These are phyloP conservation scores for Corymbia calophylla DNA, from an alignment of 441 rosid genomes.

Conservation along the genomic window DNA sequence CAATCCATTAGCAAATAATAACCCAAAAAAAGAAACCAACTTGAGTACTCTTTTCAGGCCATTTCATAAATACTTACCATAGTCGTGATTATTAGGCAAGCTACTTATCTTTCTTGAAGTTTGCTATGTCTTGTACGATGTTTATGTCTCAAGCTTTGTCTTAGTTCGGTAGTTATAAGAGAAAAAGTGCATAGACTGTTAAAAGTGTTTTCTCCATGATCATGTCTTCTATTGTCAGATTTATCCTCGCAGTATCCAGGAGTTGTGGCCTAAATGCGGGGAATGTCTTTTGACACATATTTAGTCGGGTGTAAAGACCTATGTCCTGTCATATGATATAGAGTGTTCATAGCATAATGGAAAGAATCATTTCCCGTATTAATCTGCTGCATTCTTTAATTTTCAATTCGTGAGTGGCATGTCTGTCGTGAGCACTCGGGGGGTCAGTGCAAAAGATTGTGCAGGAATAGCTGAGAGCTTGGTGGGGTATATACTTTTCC, in stretches of 20 bases:
- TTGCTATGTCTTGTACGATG: background rate
- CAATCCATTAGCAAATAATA: too few species aligned
- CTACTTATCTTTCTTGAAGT: background rate
- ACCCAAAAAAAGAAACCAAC: too few species aligned
- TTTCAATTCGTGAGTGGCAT: background rate
- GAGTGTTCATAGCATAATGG: background rate
- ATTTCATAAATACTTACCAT: background rate
- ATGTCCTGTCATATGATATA: background rate
- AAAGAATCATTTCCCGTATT: background rate
- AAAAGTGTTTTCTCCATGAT: background rate
- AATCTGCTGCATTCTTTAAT: background rate
- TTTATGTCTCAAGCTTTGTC: background rate
- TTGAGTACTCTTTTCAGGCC: background rate
- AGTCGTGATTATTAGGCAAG: background rate
- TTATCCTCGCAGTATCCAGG: background rate
- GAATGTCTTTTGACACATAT: background rate
- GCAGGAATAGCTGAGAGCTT: background rate
- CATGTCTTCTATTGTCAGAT: background rate
- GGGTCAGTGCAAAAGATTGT: background rate
- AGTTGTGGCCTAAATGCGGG: background rate
- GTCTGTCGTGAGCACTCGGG: rapidly evolving
- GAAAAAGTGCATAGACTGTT: background rate
- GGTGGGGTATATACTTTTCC: background rate
- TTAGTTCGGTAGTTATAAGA: background rate
- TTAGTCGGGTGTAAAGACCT: background rate